Base-by-base conservation (phyloP, 495 filamentous ascomycete species). In the Cetradonia linearis region DNA sequence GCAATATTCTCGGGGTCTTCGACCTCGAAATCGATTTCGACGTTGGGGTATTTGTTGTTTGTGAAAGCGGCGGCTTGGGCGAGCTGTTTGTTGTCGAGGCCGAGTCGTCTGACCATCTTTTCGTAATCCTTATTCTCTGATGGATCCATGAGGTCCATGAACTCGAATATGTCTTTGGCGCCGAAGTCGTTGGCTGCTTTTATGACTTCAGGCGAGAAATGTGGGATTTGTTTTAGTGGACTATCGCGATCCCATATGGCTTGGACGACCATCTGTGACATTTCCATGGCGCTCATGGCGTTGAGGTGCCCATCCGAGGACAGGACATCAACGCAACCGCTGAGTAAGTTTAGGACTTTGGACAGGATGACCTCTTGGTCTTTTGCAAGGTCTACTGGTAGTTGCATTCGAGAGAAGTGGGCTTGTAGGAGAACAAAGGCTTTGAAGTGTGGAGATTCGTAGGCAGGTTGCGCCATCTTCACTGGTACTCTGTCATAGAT, bases 241-340 rank as follows among this genome's bases (percentile, higher is more conserved):
- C 87, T 93, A 71, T 99, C 93, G 27, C 90, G 86, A 75, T 97
- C 91, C 93, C 93, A 99, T 88, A 96, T 95, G 33, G 88, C 91
- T 72, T 99, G 93, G 23, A 99, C 91, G 58, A 92, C 87, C 93
- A 99, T 99, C 72, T 99, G 93, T 27, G 90, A 95, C 85, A 99
- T 87, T 72, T 99, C 93, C 93, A 99, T 99, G 30, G 94, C 93
- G 66, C 84, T 89, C 85, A 95, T 93, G 59, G 93, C 92, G 68
- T 97, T 99, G 55, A 97, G 73, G 62, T 97, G 91, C 52, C 92
- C 94, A 59, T 97, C 91, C 7, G 92, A 96, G 10, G 90, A 95
- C 49, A 99, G 82, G 14, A 99, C 89, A 69, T 99, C 93, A 16
- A 97, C 93, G 68, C 81, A 87, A 33, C 93, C 93, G 71, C 88